phyloP scores from a whole-genome alignment of 176 grass and related monocot species.

The Avena atlantica region DNA sequence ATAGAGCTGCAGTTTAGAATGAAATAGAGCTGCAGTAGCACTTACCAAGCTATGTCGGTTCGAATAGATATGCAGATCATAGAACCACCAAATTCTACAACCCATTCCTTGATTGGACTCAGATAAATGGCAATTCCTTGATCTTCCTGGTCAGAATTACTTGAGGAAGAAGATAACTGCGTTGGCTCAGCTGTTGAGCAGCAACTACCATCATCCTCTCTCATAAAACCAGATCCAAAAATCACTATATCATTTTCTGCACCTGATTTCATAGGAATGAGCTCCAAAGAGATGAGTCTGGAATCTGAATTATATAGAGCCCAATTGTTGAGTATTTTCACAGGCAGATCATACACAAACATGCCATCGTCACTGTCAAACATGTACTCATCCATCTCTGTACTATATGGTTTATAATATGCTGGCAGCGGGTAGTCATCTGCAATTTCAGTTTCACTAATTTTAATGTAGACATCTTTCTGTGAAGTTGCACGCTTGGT shows the following conservation, averaged over 20 bases:
- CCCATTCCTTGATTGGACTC: constrained; percentile 95
- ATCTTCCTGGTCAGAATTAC: constrained; percentile 53
- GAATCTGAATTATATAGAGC: constrained; percentile 94
- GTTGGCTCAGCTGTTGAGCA: constrained; percentile 62
- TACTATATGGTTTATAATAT: constrained; percentile 77
- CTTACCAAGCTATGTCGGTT: constrained; percentile 92
- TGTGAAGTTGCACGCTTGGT: constrained; percentile 58
- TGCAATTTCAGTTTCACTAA: constrained; percentile 93
- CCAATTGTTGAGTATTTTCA: constrained; percentile 92
- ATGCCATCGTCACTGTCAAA: constrained; percentile 69
- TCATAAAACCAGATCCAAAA: constrained; percentile 97
- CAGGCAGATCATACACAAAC: constrained; percentile 71
- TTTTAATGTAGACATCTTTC: constrained; percentile 94
- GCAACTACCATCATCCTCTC: constrained; percentile 85
- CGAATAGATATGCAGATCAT: constrained; percentile 92
- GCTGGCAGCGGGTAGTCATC: constrained; percentile 95
- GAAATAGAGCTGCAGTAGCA: constrained; percentile 10
- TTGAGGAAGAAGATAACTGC: constrained; percentile 58
- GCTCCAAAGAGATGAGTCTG: constrained; percentile 86
- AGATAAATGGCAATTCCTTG: constrained; percentile 79
- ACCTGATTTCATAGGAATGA: constrained; percentile 88
- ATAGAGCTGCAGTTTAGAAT: not conserved
- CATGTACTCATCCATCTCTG: constrained; percentile 99
- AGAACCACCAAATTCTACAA: constrained; percentile 85
- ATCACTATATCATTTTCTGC: constrained; percentile 89